A percentile compares a stretch with the other conserved stretches of the same genome.
Evolutionary conservation across 768 basidiomycete species (phyloP).

Genomic region (Suillus bovinus): DNA sequence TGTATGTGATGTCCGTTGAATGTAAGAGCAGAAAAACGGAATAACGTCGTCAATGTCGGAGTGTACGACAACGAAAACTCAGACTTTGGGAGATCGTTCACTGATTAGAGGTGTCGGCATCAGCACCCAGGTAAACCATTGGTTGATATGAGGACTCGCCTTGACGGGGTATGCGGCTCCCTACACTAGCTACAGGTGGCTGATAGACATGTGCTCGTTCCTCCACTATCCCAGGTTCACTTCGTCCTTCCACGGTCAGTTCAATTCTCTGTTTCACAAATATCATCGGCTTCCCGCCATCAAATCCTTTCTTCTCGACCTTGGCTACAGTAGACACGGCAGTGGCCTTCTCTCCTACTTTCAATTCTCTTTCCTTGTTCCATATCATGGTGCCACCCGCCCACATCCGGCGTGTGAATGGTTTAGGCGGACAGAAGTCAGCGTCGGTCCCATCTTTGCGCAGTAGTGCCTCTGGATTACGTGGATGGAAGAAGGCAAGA

Average conservation of each 20-base stretch:
- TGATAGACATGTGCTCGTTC: slow-evolving; percentile 72
- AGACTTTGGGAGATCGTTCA: slow-evolving; percentile 48
- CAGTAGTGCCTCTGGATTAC: slow-evolving; percentile 54
- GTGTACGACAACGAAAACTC: slow-evolving; percentile 68
- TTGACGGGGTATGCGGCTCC: slow-evolving; percentile 37
- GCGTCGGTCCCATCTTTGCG: slow-evolving; percentile 73
- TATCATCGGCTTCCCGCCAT: slow-evolving; percentile 60
- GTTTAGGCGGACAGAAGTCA: slow-evolving; percentile 69
- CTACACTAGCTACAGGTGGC: slow-evolving; percentile 25
- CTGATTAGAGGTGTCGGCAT: slow-evolving; percentile 30
- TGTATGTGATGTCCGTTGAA: slow-evolving; percentile 88
- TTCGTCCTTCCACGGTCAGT: slow-evolving; percentile 44
- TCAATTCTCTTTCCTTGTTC: slow-evolving; percentile 48
- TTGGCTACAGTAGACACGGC: slow-evolving; percentile 49
- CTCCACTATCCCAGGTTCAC: slow-evolving; percentile 53
- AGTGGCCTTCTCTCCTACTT: slow-evolving; percentile 52
- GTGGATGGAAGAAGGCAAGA: slow-evolving; percentile 72
- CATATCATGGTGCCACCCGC: slow-evolving; percentile 70
- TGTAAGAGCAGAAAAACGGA: slow-evolving; percentile 84
- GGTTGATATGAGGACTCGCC: slow-evolving; percentile 34
- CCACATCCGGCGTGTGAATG: slow-evolving; percentile 83
- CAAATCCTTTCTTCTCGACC: slow-evolving; percentile 67
- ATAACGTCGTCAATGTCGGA: slow-evolving; percentile 71
- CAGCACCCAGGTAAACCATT: background rate
- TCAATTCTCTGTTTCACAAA: slow-evolving; percentile 70